Evolutionary conservation across 176 grass and related monocot species (phyloP), one percentile per base, ranked within the genome.

Genomic region (Hordeum marinum): DNA sequence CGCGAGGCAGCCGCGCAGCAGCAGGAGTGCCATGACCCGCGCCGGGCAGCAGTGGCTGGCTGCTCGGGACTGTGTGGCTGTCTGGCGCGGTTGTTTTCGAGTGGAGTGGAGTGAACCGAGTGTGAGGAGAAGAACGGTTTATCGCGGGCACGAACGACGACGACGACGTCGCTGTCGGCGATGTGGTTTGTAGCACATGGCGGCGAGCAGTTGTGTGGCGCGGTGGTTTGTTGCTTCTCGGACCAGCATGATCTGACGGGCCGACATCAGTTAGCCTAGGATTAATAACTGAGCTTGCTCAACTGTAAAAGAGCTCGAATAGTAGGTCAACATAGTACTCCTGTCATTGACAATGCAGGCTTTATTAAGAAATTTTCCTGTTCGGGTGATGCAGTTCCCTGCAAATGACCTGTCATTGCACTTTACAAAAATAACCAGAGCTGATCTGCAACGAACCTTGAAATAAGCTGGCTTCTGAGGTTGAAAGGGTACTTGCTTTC

Each of bases 21-120:
- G 73, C 58, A 82, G 27, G 45, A 87, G 75, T 11, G 75, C 59
- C 84, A 87, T 90, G n/a, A 3, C 29, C 54, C 18, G 1, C 9
- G 21, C 7, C 26, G 5, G n/a, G n/a, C n/a, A n/a, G n/a, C n/a
- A 74, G 3, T 5, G 24, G 45, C 34, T 70, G 48, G 50, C 34
- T 31, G 11, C 14, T 17, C 9, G 64, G 12, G 45, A 55, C 43
- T n/a, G 45, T 24, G 32, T 50, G 48, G 36, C 46, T 36, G 1
- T 48, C 34, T 15, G 46, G 25, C 41, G 9, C 61, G 26, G 62
- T 10, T 21, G 26, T 35, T 34, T 80, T 80, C 6, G 26, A 34
- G 78, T 50, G 78, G 75, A 61, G 75, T 11, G 25, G 26, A 60
- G 24, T 26, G 62, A 34, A 75, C 6, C n/a, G 31, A 43, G 57